Base-by-base conservation (phyloP, 1,139 yeast species). In the Candida pseudocylindracea region DNA sequence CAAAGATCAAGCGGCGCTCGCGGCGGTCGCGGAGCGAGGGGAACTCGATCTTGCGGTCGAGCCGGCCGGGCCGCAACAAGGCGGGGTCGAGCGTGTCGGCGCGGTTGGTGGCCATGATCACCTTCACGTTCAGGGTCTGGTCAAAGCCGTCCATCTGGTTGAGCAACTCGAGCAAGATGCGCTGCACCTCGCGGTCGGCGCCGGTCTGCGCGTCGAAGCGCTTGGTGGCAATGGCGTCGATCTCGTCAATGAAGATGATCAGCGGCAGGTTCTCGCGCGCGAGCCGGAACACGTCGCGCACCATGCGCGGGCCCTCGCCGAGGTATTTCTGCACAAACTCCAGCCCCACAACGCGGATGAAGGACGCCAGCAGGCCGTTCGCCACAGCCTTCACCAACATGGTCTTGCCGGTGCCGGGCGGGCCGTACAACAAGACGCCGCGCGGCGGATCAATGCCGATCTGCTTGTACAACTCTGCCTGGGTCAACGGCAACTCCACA, bases 301-400 rank as follows among this genome's bases (percentile, higher is more conserved):
- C 98, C 96, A 91, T 88, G 58, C 99, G 71, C 37, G 98, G 96
- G 45, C 99, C 98, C 58, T 91, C 99, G 53, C 99, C 99, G 36
- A 91, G 67, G 51, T 91, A 91, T 54, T 91, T 91, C 52, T 91
- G 98, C 35, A 91, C 96, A 50, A 91, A 88, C 53, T 91, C 99
- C 1, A 96, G 85, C 35, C 98, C 98, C 43, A 83, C 91, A 27
- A 91, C 93, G 52, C 98, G 76, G 43, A 91, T 85, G 46, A 91
- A 91, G 7, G 95, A 66, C 1, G 98, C 98, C 2, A 93, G 80
- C 3, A 96, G 75, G 36, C 88, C 73, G 53, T 91, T 88, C 12
- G 99, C 99, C 33, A 91, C 99, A 0, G 99, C 98, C 55, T 91
- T 91, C 35, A 85, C 99, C 51, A 91, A 67, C 95, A 91, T 83